phyloP scores from a whole-genome alignment of 2,329 filamentous ascomycete species.

The Talaromyces verruculosus region DNA sequence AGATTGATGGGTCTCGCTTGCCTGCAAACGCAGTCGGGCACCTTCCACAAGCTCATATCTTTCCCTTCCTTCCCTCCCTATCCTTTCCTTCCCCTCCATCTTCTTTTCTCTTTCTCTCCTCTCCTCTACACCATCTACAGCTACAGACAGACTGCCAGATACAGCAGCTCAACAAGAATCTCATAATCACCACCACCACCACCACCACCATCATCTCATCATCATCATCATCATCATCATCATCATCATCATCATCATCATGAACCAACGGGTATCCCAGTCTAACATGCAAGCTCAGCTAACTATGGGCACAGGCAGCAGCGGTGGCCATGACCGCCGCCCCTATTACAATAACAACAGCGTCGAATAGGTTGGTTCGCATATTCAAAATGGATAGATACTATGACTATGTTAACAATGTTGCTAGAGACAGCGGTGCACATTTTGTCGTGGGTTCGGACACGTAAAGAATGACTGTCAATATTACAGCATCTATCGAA shows the following conservation, averaged over 20 bases:
- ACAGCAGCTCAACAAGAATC: not conserved
- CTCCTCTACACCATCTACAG: not conserved
- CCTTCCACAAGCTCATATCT: no score
- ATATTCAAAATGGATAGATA: no score
- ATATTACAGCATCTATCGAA: no score
- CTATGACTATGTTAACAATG: no score
- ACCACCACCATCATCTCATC: not conserved
- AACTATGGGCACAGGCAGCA: not conserved
- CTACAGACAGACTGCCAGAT: not conserved
- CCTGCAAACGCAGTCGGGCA: no score
- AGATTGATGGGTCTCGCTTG: not conserved
- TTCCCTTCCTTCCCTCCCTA: not conserved
- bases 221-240: not conserved
- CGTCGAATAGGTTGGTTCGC: not conserved
- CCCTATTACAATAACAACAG: not conserved
- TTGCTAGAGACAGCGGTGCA: not conserved
- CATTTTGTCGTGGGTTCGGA: not conserved
- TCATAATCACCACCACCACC: no score
- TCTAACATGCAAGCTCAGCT: not conserved
- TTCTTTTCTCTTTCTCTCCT: not conserved
- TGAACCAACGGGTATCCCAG: not conserved
- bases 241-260: not conserved
- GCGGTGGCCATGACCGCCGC: not conserved
- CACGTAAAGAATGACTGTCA: no score
- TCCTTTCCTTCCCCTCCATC: not conserved